Percentiles rank a stretch among this genome's conserved stretches.
phyloP scores from a whole-genome alignment of 345 rosid species.

The Camelina sativa region DNA sequence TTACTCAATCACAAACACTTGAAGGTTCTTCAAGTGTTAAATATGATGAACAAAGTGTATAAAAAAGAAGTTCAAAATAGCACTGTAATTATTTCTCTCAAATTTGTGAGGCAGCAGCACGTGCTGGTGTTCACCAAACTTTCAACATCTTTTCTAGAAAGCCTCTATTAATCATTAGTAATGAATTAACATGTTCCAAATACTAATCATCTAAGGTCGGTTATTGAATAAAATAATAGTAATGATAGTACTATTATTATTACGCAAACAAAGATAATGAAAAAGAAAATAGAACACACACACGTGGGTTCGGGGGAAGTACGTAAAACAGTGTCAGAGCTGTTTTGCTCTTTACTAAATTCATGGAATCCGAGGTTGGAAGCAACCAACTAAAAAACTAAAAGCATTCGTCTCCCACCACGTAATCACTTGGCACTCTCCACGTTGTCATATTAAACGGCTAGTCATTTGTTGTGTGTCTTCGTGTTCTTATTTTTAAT shows the following conservation, averaged over 20 bases:
- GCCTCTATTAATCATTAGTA: constrained; percentile 12
- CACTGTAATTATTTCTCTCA: neutral
- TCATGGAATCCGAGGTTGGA: constrained; percentile 29
- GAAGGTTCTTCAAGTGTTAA: neutral
- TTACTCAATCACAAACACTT: neutral
- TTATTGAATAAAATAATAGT: neutral
- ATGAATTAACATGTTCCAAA: neutral
- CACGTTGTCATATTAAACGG: constrained; percentile 36
- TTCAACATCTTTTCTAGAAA: constrained; percentile 1
- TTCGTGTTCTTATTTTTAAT: neutral
- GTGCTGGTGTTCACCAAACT: constrained; percentile 17
- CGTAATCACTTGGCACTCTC: constrained; percentile 36
- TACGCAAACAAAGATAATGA: neutral
- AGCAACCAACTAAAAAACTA: neutral
- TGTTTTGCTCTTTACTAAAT: constrained; percentile 22
- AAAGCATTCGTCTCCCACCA: constrained; percentile 28
- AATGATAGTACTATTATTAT: neutral
- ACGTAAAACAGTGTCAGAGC: constrained; percentile 31
- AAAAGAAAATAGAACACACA: neutral
- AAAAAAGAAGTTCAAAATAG: neutral
- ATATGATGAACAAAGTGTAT: constrained; percentile 1
- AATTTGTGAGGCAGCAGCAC: constrained; percentile 4
- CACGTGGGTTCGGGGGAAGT: constrained; percentile 26
- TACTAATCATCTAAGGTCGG: neutral
- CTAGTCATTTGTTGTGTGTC: constrained; percentile 2